A percentile compares a stretch with the other conserved stretches of the same genome.
Conservation (phyloP, 2,329 filamentous ascomycete genomes). For the Sphaerostilbella broomeana region DNA sequence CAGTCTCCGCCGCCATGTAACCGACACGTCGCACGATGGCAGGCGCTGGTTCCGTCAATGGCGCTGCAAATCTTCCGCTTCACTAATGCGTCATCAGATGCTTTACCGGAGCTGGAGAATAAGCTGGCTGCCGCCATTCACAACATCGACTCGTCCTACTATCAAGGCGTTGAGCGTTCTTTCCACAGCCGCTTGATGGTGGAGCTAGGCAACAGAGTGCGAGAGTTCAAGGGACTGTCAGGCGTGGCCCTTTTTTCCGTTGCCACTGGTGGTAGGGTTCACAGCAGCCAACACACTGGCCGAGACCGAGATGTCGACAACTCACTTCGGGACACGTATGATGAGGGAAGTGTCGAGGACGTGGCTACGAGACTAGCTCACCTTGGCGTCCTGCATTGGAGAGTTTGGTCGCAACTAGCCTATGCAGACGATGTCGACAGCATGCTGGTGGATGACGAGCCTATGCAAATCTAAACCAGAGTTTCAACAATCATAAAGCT, state of each 20-base stretch:
- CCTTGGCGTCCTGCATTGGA: slow-evolving; percentile 80
- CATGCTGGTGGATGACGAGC: slow-evolving; percentile 25
- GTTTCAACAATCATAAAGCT: no score
- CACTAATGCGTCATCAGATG: slow-evolving; percentile 43
- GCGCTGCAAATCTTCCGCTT: slow-evolving; percentile 54
- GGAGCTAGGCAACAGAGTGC: slow-evolving; percentile 44
- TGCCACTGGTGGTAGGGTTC: slow-evolving; percentile 45
- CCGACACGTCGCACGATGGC: slow-evolving; percentile 43
- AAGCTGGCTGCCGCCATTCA: slow-evolving; percentile 40
- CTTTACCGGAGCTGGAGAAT: slow-evolving; percentile 43
- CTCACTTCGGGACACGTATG: slow-evolving; percentile 36
- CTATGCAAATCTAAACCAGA: slow-evolving; percentile 17
- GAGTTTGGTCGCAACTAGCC: slow-evolving; percentile 73
- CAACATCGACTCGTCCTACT: slow-evolving; percentile 37
- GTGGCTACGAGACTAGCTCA: slow-evolving; percentile 76
- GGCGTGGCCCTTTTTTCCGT: slow-evolving; percentile 49
- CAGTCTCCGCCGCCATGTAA: slow-evolving; percentile 42
- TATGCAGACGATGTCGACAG: slow-evolving; percentile 47
- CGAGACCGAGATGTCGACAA: slow-evolving; percentile 31
- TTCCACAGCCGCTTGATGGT: slow-evolving; percentile 44
- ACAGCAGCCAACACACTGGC: slow-evolving; percentile 30
- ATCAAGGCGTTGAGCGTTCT: slow-evolving; percentile 42
- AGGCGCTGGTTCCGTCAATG: slow-evolving; percentile 45
- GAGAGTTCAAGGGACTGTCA: slow-evolving; percentile 46
- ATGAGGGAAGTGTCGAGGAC: slow-evolving; percentile 53